Base-by-base conservation (phyloP, 176 grass and related monocot genomes). In the Echinochloa phyllopogon region DNA sequence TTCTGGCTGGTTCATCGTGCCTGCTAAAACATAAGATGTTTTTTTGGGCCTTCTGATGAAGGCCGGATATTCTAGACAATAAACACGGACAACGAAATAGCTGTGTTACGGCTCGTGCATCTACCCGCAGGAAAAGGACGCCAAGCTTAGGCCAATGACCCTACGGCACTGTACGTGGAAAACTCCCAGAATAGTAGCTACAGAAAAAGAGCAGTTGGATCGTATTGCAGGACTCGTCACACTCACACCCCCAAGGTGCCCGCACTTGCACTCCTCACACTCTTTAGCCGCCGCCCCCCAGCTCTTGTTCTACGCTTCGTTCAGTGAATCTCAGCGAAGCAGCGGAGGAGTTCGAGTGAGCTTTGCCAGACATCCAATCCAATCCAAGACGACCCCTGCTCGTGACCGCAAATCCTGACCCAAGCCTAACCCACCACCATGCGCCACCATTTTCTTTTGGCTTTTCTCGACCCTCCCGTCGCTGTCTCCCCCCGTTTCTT, bases 381-480 rank as follows among this genome's bases (percentile, higher is more conserved):
- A 33, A 33, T 33, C 29, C 29, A 33, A 33, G 29, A 33, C 29
- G n/a, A n/a, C n/a, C n/a, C 29, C 29, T 2, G 29, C 29, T 2
- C 58, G 69, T 80, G 87, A 89, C 33, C 41, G 45, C 16, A 38
- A 44, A 33, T 37, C 82, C 17, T 69, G 62, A 76, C 71, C 52
- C 2, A 83, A 68, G 47, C 50, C 21, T 40, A 50, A 80, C 72
- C 47, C 59, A 49, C 27, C 11, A 17, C 7, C 42, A 33, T 33
- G 29, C 29, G 29, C 29, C 29, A 33, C 29, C n/a, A 6, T 10
- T 75, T 27, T 81, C 69, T 79, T 4, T 60, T 25, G n/a, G 18
- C 53, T n/a, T 27, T 8, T 29, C 11, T 23, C 29, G 29, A 4
- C 4, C 24, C 4, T 20, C 14, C 6, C 67, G 13, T 50, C 78